phyloP scores from a whole-genome alignment of 805 yeast genomes.

The Maudiozyma serrabonitensis region DNA sequence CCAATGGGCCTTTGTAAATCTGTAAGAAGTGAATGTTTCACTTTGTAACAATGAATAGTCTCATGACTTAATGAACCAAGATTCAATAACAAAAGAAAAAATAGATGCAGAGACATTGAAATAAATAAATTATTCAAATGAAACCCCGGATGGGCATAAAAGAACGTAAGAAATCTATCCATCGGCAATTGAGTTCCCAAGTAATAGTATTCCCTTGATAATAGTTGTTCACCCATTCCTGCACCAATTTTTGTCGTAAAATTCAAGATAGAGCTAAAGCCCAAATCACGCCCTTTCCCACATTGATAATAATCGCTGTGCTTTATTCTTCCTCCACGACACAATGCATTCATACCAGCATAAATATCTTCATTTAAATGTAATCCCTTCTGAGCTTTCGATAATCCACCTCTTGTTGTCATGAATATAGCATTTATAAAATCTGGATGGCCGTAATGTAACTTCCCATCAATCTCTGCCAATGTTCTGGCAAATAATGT shows the following conservation, averaged over 20 bases:
- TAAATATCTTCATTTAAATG: conserved; percentile 92
- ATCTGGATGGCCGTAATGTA: conserved; percentile 96
- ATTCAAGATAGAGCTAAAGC: conserved; percentile 84
- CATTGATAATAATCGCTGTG: conserved; percentile 95
- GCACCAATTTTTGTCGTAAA: conserved; percentile 95
- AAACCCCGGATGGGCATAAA: conserved; percentile 95
- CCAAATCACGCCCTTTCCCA: conserved; percentile 93
- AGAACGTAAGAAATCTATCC: conserved; percentile 84
- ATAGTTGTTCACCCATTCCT: conserved; percentile 95
- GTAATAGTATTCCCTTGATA: conserved; percentile 86
- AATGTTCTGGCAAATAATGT: conserved; percentile 88
- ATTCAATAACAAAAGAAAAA: conserved; percentile 70
- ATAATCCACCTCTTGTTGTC: conserved; percentile 93
- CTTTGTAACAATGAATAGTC: conserved; percentile 55
- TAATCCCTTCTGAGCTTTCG: conserved; percentile 88
- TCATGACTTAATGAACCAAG: conserved; percentile 73
- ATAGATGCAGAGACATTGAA: conserved; percentile 75
- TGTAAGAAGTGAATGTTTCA: conserved; percentile 59
- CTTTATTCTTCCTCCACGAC: conserved; percentile 88
- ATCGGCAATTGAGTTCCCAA: conserved; percentile 83
- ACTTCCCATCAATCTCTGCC: conserved; percentile 88
- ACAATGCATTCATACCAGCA: conserved; percentile 86
- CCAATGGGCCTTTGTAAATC: conserved; percentile 71
- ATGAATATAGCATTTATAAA: conserved; percentile 81
- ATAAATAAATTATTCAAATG: conserved; percentile 87